Conservation (phyloP, 345 rosid genomes). For the Combretum micranthum region DNA sequence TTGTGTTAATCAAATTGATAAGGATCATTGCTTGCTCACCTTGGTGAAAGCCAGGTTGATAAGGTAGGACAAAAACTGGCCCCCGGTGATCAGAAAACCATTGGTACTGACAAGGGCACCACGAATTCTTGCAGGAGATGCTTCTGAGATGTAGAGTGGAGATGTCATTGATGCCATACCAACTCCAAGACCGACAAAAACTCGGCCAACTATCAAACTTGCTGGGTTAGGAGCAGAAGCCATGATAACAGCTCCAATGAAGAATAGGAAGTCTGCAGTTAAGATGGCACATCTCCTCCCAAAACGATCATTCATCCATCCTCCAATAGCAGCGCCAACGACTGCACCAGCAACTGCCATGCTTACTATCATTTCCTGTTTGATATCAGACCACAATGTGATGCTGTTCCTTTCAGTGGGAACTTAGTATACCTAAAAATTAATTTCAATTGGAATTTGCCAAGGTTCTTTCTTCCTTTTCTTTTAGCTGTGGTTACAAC, state of each 20-base stretch:
- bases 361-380: conserved; percentile 87
- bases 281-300: conserved; percentile 61
- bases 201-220: conserved; percentile 53
- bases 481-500: no score
- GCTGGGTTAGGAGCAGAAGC: conserved; percentile 68
- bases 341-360: conserved; percentile 91
- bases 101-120: conserved; percentile 90
- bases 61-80: conserved; percentile 83
- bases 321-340: conserved; percentile 76
- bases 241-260: conserved; percentile 72
- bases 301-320: conserved; percentile 64
- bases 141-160: conserved; percentile 87
- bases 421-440: no score
- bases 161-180: conserved; percentile 96
- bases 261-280: conserved; percentile 63
- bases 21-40: conserved; percentile 19
- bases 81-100: conserved; percentile 78
- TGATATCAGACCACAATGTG: no score
- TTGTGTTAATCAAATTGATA: no score
- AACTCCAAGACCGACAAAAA: conserved; percentile 80
- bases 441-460: no score
- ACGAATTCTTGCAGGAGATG: conserved; percentile 78
- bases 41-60: conserved; percentile 75
- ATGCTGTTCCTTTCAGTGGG: no score
- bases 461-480: no score